These are phyloP conservation scores for Phlebopus sp. DNA, from an alignment of 1,284 basidiomycete genomes.

Conservation along the genomic window DNA sequence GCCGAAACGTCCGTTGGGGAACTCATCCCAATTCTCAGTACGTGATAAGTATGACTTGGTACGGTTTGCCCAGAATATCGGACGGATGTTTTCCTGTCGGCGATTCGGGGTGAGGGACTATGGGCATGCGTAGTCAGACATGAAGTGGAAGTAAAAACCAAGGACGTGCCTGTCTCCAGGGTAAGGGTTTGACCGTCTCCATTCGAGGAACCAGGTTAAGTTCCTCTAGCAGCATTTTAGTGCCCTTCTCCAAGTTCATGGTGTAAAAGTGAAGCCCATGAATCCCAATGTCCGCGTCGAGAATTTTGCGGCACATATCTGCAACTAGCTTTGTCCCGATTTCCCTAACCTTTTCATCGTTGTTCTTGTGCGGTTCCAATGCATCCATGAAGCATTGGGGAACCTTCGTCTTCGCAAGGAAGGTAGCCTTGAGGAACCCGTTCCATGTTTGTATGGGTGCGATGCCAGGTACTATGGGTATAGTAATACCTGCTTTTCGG, in stretches of 20 bases:
- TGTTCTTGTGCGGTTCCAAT: conserved; percentile 87
- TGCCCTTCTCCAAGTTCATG: conserved; percentile 96
- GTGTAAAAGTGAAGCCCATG: conserved; percentile 95
- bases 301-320: conserved; percentile 82
- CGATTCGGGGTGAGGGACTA: conserved; percentile 87
- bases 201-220: conserved; percentile 81
- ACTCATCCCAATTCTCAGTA: conserved; percentile 98
- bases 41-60: conserved; percentile 89
- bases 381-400: conserved; percentile 79
- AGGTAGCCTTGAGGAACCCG: conserved; percentile 91
- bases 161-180: conserved; percentile 80
- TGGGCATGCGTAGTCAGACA: conserved; percentile 43
- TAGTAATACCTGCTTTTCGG: conserved; percentile 82
- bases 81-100: conserved; percentile 85
- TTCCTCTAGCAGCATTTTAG: conserved; percentile 88
- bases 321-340: conserved; percentile 87
- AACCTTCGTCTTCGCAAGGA: conserved; percentile 81
- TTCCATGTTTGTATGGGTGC: conserved; percentile 99
- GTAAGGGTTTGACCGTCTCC: conserved; percentile 85
- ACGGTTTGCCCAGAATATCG: conserved; percentile 95
- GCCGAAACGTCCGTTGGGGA: conserved; percentile 97
- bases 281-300: conserved; percentile 78
- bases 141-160: conserved; percentile 34
- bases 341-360: conserved; percentile 88
- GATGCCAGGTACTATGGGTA: conserved; percentile 95